phyloP scores from a whole-genome alignment of 305 asterid species.

The Solanum aculeatissimum region DNA sequence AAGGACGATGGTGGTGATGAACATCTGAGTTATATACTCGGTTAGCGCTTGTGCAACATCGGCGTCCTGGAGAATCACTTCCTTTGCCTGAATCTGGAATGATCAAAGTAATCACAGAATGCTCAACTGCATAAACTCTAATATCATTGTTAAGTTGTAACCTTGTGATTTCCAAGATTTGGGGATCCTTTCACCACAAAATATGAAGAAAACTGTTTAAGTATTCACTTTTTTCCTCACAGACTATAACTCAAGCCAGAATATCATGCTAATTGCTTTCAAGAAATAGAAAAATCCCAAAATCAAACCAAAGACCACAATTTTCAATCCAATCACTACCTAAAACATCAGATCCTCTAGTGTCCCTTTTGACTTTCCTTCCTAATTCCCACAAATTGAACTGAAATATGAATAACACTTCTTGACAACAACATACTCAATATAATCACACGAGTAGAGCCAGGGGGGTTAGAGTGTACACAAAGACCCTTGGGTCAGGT shows the following conservation, averaged over 20 bases:
- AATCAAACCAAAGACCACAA: neutral
- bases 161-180: neutral
- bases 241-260: neutral
- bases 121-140: neutral
- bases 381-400: neutral
- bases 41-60: conserved; percentile 48
- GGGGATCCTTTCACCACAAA: neutral
- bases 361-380: neutral
- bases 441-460: neutral
- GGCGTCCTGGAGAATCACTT: conserved; percentile 51
- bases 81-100: conserved; percentile 53
- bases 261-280: neutral
- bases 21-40: conserved; percentile 24
- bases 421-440: neutral
- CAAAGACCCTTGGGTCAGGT: neutral
- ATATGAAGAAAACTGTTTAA: neutral
- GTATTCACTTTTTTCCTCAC: neutral
- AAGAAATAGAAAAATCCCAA: neutral
- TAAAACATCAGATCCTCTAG: neutral
- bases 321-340: neutral
- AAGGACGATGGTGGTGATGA: conserved; percentile 34
- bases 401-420: neutral
- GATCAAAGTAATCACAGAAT: neutral
- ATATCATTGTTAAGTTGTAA: neutral
- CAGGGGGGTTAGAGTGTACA: neutral